Evolutionary conservation across 345 rosid genomes (phyloP).

Genomic region (Brassica napus): Da-Ae NC_063444.1:3222001-3222500

Average conservation of each 20-base stretch:
- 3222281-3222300: slow-evolving; percentile 91
- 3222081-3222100: slow-evolving; percentile 80
- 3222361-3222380: slow-evolving; percentile 10
- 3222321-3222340: slow-evolving; percentile 85
- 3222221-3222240: slow-evolving; percentile 88
- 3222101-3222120: slow-evolving; percentile 95
- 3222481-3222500: slow-evolving; percentile 95
- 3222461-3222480: slow-evolving; percentile 88
- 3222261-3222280: slow-evolving; percentile 97
- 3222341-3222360: slow-evolving; percentile 89
- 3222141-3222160: slow-evolving; percentile 1
- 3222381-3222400: background rate
- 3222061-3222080: slow-evolving; percentile 75
- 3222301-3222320: slow-evolving; percentile 76
- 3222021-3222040: background rate
- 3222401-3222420: background rate
- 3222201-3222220: slow-evolving; percentile 16
- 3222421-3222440: slow-evolving; percentile 49
- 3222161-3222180: background rate
- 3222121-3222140: slow-evolving; percentile 63
- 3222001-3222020: background rate
- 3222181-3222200: slow-evolving; percentile 9
- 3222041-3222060: slow-evolving; percentile 52
- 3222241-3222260: slow-evolving; percentile 95
- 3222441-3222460: slow-evolving; percentile 82